Percentiles rank a stretch among this genome's conserved stretches.
Conservation (phyloP, 495 filamentous ascomycete species). For the Bryoglossum gracile region DNA sequence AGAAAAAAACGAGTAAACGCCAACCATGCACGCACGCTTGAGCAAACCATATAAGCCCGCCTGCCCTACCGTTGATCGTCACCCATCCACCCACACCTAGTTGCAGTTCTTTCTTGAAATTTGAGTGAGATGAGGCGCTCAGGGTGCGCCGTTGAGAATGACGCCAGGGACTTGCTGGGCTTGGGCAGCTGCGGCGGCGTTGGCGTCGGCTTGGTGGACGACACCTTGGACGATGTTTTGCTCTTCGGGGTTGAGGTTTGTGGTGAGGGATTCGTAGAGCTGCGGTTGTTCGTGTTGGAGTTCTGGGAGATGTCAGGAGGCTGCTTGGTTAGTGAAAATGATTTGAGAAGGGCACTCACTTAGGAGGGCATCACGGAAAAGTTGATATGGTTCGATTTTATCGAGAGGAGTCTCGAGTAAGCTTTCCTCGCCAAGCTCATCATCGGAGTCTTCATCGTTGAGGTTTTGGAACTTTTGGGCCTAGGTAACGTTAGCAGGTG, state of each 20-base stretch:
- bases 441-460: conserved; percentile 60
- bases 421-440: conserved; percentile 88
- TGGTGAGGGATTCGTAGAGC: conserved; percentile 74
- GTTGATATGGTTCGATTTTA: conserved; percentile 83
- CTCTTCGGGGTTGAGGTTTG: conserved; percentile 71
- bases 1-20: conserved; percentile 15
- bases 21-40: conserved; percentile 24
- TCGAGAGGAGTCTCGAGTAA: conserved; percentile 91
- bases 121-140: background rate
- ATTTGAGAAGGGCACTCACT: conserved; percentile 52
- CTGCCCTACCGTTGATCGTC: background rate
- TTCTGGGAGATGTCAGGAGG: conserved; percentile 39
- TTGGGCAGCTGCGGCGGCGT: conserved; percentile 13
- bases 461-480: conserved; percentile 72
- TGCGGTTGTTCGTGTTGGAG: conserved; percentile 87
- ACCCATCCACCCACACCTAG: too few species aligned
- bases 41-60: conserved; percentile 17
- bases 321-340: background rate
- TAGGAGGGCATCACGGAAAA: conserved; percentile 74
- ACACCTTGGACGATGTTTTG: conserved; percentile 73
- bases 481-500: conserved; percentile 38
- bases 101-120: conserved; percentile 7
- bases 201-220: conserved; percentile 65
- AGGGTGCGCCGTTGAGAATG: conserved; percentile 17
- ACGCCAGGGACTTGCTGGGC: conserved; percentile 5